These are phyloP conservation scores for Wickerhamiella nectarea DNA, from an alignment of 805 yeast genomes.

Conservation along the genomic window DNA sequence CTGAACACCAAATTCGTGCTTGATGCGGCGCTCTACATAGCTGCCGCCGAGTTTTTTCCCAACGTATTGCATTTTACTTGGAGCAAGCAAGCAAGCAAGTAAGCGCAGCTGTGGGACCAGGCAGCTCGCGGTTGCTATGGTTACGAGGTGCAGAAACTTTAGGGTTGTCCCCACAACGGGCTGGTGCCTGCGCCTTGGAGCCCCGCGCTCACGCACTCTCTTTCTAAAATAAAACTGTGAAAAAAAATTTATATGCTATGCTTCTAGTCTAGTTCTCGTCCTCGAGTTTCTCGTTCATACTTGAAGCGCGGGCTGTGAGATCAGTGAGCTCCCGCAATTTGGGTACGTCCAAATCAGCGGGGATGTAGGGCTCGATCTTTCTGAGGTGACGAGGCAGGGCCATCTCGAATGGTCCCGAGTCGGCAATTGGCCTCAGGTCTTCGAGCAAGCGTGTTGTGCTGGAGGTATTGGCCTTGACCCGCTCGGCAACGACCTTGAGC, in stretches of 20 bases:
- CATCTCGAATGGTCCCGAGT: slow-evolving; percentile 31
- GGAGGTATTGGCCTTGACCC: slow-evolving; percentile 34
- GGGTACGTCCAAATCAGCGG: slow-evolving; percentile 86
- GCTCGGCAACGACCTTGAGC: slow-evolving; percentile 55
- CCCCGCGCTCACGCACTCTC: too few species aligned
- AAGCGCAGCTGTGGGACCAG: too few species aligned
- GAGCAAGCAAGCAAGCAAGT: neutral
- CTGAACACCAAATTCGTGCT: slow-evolving; percentile 31
- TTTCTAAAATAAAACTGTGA: too few species aligned
- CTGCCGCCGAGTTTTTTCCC: slow-evolving; percentile 11
- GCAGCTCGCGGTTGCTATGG: too few species aligned
- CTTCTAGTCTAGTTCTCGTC: neutral
- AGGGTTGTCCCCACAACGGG: too few species aligned
- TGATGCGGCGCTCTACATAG: slow-evolving; percentile 22
- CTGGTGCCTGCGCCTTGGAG: too few species aligned
- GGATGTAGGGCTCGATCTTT: slow-evolving; percentile 61
- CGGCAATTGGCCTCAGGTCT: slow-evolving; percentile 29
- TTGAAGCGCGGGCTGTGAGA: slow-evolving; percentile 30
- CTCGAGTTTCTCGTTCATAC: slow-evolving; percentile 1
- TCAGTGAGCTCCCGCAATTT: slow-evolving; percentile 79
- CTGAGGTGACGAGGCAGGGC: slow-evolving; percentile 48
- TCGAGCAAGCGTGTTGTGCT: slow-evolving; percentile 25
- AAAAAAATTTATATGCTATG: too few species aligned
- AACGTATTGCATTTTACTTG: slow-evolving; percentile 3
- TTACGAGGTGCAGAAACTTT: neutral